Evolutionary conservation across 257 asterid genomes (phyloP).

Genomic region (Solanum tarijense): DNA sequence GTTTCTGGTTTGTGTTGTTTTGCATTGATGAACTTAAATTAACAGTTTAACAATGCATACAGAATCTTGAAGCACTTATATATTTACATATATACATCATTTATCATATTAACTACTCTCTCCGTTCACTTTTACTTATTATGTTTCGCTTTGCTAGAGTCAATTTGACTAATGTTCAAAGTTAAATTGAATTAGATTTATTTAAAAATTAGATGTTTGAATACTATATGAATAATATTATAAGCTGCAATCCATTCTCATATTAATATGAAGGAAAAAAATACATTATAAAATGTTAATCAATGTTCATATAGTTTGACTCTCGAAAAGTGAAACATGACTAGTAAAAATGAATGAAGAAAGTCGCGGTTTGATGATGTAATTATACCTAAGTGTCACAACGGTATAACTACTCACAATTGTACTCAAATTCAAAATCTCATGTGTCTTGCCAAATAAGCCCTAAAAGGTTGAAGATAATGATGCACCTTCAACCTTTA

Average conservation of each 20-base stretch:
- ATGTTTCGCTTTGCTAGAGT: accelerated
- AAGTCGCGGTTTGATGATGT: background rate
- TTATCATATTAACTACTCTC: background rate
- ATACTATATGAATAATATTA: no score
- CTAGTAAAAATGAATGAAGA: accelerated
- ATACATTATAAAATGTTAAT: no score
- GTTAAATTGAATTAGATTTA: background rate
- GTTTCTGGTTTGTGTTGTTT: background rate
- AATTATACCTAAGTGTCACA: no score
- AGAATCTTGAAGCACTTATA: background rate
- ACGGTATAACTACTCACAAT: no score
- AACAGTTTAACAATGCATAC: background rate
- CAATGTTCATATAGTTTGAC: background rate
- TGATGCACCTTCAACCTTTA: no score
- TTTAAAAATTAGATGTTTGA: background rate
- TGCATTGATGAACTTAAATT: background rate
- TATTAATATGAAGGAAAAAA: no score
- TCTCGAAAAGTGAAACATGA: no score
- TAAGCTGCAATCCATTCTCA: background rate
- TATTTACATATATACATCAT: background rate
- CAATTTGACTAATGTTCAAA: background rate
- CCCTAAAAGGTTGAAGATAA: background rate
- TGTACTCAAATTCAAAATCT: no score
- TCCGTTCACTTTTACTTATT: accelerated
- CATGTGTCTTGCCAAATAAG: background rate